A percentile compares a stretch with the other conserved stretches of the same genome.
Evolutionary conservation across 352 stramenopile genomes (phyloP).

Genomic region (Phytophthora chlamydospora): DNA sequence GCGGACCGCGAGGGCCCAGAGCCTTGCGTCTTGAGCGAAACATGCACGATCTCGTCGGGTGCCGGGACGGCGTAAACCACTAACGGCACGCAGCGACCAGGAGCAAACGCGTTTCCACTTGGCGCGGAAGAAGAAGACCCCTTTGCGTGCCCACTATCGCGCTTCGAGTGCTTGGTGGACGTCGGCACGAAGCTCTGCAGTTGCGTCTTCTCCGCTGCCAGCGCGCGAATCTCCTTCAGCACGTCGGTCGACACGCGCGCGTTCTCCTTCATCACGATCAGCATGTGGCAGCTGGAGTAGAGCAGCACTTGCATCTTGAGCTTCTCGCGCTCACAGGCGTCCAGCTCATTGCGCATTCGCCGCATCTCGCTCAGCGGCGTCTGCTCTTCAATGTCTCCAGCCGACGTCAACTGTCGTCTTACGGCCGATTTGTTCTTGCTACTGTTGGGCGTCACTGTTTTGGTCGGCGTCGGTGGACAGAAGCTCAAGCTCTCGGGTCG

Average conservation of each 20-base stretch:
- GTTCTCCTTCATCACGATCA: conserved; percentile 58
- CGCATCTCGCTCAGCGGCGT: conserved; percentile 17
- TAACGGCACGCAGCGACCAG: conserved; percentile 70
- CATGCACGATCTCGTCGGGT: conserved; percentile 48
- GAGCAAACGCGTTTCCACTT: conserved; percentile 49
- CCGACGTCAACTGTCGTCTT: conserved; percentile 10
- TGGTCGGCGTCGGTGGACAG: conserved; percentile 8
- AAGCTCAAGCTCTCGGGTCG: conserved; percentile 50
- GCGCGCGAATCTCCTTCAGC: conserved; percentile 51
- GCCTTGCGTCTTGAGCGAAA: conserved; percentile 32
- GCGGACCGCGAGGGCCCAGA: conserved; percentile 47
- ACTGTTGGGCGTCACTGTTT: conserved; percentile 12
- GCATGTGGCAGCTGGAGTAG: conserved; percentile 59
- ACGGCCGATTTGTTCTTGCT: conserved; percentile 14
- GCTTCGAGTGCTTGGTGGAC: conserved; percentile 49
- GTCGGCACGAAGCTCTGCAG: conserved; percentile 41
- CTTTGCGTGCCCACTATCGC: conserved; percentile 29
- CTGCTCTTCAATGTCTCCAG: conserved; percentile 17
- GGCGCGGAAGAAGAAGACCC: conserved; percentile 13
- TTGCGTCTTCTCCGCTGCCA: conserved; percentile 66
- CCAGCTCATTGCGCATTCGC: conserved; percentile 23
- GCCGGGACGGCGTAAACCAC: conserved; percentile 69
- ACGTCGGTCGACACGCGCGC: conserved; percentile 46
- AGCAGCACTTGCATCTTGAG: conserved; percentile 75
- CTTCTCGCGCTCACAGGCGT: conserved; percentile 48